Evolutionary conservation across 75 land plant genomes (phyloP), one percentile per base, ranked within the genome.

Genomic region (Sequoia sempervirens): DNA sequence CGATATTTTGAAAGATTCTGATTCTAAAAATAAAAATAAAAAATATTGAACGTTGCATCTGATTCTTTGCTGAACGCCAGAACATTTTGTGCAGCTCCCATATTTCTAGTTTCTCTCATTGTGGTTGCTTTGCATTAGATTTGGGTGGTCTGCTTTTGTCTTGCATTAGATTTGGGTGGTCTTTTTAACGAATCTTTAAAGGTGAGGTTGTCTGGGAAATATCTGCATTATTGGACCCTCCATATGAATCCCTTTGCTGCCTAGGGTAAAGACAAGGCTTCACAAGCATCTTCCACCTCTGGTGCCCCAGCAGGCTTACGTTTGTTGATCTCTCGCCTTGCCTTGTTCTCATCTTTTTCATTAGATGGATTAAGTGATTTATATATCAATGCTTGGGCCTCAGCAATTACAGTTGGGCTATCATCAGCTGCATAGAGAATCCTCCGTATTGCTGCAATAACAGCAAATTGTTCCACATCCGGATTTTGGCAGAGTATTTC

Each of bases 401-500:
- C 94, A 23, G 88, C 93, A 70, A 92, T 87, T n/a, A 91, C 89
- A 40, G 96, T 86, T 28, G 88, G 83, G 80, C 86, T 87, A 87
- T 34, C 0, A 34, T 34, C 0, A 34, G 36, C 36, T 0, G 0
- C 36, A 34, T 34, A 34, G 36, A 34, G 36, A 34, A 34, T 34
- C 36, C 36, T 34, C 36, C 36, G 0, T 34, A 34, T 34, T 34
- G 36, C 36, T 34, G 36, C 36, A 34, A 34, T 0, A 34, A 34
- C 36, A 34, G 36, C 36, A 34, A 34, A 34, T 34, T 34, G 36
- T 34, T 34, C 36, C 36, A 34, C 36, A 34, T 34, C 36, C 0
- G 36, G 36, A 34, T 34, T 34, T 34, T 34, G 36, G 82, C 95
- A 95, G 34, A 96, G 92, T 9, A 95, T 95, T 85, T 96, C 99